Percentiles rank a stretch among this genome's conserved stretches.
Conservation (phyloP, 177 flowering plant genomes). For the Vitis hybrid region DNA sequence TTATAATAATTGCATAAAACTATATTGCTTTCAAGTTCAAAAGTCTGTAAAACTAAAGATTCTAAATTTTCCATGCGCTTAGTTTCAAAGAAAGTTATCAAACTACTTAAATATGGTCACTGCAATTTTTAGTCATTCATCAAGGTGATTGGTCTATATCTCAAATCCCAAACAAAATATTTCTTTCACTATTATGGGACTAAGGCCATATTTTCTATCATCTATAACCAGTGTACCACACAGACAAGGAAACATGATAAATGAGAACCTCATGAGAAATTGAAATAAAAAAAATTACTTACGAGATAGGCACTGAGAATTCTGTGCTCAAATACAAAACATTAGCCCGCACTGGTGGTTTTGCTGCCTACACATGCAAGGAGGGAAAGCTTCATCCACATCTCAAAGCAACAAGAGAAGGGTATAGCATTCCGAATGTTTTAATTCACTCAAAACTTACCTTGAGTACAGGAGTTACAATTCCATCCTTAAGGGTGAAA, state of each 20-base stretch:
- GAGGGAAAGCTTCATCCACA: conserved; percentile 3
- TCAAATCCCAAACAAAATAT: too few relatives aligned
- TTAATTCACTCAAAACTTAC: conserved; percentile 27
- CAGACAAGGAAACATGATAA: not conserved
- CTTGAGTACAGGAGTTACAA: conserved; percentile 71
- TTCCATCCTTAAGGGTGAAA: conserved; percentile 65
- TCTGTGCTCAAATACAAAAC: conserved; percentile 68
- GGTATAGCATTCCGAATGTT: not conserved
- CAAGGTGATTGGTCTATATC: too few relatives aligned
- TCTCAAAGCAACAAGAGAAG: not conserved
- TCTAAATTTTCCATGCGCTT: too few relatives aligned
- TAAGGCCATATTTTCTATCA: too few relatives aligned
- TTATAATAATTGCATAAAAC: too few relatives aligned
- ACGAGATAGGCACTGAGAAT: conserved; percentile 69
- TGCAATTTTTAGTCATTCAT: too few relatives aligned
- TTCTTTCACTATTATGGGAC: too few relatives aligned
- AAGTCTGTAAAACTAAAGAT: too few relatives aligned
- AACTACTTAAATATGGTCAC: too few relatives aligned
- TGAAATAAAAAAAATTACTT: conserved; percentile 26
- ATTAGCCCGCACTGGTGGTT: conserved; percentile 95
- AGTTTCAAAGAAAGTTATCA: too few relatives aligned
- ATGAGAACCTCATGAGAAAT: not conserved
- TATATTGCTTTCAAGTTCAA: too few relatives aligned
- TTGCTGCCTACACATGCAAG: conserved; percentile 56
- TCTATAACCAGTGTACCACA: not conserved